Conservation (phyloP, 1,139 yeast genomes). For the Yamadazyma kanchanaburiensis region DNA sequence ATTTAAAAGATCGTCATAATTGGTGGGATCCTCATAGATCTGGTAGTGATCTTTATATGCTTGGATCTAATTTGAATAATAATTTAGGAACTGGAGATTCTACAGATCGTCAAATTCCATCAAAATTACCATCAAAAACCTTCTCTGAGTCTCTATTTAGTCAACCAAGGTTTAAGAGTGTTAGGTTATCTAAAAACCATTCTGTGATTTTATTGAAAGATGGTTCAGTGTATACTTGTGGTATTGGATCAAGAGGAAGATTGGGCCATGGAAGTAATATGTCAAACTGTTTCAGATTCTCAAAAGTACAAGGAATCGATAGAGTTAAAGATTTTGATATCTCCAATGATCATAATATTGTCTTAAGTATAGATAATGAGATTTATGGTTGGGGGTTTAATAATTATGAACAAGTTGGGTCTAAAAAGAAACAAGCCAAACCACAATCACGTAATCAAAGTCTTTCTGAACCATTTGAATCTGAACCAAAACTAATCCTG, state of each 20-base stretch:
- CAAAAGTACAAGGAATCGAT: conserved; percentile 23
- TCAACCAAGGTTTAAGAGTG: conserved; percentile 41
- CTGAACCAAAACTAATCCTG: conserved; percentile 47
- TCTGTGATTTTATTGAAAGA: conserved; percentile 57
- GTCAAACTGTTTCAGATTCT: conserved; percentile 36
- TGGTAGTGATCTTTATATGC: conserved; percentile 58
- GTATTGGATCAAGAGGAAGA: conserved; percentile 70
- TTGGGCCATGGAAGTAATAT: conserved; percentile 52
- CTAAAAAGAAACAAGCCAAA: no score
- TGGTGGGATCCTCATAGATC: conserved; percentile 43
- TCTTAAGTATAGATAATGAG: conserved; percentile 46
- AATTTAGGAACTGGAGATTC: conserved; percentile 70
- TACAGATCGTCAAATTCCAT: conserved; percentile 47
- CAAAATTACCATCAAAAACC: conserved; percentile 23
- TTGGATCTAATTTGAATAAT: conserved; percentile 65
- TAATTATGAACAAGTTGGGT: conserved; percentile 51
- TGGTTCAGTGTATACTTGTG: conserved; percentile 56
- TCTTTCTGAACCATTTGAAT: conserved; percentile 30
- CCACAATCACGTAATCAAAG: no score
- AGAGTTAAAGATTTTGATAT: conserved; percentile 43
- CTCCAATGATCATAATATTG: conserved; percentile 67
- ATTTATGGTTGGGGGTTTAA: conserved; percentile 82
- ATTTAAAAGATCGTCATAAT: conserved; percentile 13
- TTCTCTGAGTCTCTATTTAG: conserved; percentile 13
- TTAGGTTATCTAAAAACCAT: conserved; percentile 64